phyloP scores from a whole-genome alignment of 2,329 filamentous ascomycete genomes.

The Penicillium nordicum region DNA sequence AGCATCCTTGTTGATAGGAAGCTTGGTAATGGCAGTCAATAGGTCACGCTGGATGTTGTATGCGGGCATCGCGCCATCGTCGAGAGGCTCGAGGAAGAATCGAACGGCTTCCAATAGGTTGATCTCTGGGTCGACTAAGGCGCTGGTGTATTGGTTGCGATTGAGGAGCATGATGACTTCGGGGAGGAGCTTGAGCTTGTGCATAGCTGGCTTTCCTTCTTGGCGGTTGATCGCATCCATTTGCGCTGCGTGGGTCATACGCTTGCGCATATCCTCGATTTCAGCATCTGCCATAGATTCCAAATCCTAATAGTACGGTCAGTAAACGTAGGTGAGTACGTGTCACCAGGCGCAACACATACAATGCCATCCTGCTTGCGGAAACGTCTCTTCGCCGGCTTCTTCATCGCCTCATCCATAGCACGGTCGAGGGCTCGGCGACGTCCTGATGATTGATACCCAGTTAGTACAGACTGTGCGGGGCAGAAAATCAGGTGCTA shows the following conservation, averaged over 20 bases:
- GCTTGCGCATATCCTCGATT: conserved; percentile 79
- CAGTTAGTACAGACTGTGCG: not conserved
- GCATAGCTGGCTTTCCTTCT: conserved; percentile 73
- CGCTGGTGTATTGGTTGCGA: conserved; percentile 75
- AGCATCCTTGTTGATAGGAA: conserved; percentile 88
- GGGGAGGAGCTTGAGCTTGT: conserved; percentile 91
- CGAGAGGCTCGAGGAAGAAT: conserved; percentile 94
- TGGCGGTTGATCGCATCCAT: conserved; percentile 80
- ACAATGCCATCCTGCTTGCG: conserved; percentile 86
- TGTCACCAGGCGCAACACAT: conserved; percentile 36
- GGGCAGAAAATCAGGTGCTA: not conserved
- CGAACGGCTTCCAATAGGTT: conserved; percentile 93
- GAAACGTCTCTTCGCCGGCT: conserved; percentile 65
- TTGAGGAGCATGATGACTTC: conserved; percentile 86
- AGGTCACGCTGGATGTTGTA: conserved; percentile 98
- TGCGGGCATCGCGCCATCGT: conserved; percentile 88
- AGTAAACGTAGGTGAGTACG: conserved; percentile 1
- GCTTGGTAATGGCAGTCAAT: conserved; percentile 71
- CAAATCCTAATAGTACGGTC: conserved; percentile 61
- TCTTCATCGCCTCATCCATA: conserved; percentile 85
- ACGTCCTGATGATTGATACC: conserved; percentile 49
- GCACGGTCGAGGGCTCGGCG: conserved; percentile 79
- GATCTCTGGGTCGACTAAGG: conserved; percentile 87
- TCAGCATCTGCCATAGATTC: conserved; percentile 87
- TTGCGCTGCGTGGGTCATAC: conserved; percentile 87